Evolutionary conservation across 2,329 filamentous ascomycete genomes (phyloP).

Genomic region (Neonectria punicea): DNA sequence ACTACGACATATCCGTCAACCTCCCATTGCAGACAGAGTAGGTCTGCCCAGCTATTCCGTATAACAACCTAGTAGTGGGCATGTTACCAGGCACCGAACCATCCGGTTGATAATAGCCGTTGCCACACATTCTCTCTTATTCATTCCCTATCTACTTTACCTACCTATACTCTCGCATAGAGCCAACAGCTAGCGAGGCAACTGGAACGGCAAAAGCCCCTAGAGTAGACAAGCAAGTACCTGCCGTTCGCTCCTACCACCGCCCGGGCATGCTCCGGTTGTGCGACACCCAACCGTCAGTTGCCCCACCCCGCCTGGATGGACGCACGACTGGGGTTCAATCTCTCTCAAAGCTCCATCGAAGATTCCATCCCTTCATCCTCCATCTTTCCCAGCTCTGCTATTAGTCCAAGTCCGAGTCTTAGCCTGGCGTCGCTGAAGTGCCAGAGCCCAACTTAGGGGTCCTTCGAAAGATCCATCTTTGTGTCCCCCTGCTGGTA

Average conservation of each 20-base stretch:
- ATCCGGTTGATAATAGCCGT: neutral
- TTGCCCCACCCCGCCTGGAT: slow-evolving; percentile 17
- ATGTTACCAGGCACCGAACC: neutral
- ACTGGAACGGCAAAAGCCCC: too few species aligned
- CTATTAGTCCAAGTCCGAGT: slow-evolving; percentile 6
- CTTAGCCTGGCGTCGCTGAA: slow-evolving; percentile 4
- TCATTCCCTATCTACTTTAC: too few species aligned
- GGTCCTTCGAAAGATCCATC: slow-evolving; percentile 25
- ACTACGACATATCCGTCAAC: neutral
- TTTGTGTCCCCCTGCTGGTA: neutral
- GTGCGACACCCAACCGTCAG: slow-evolving; percentile 14
- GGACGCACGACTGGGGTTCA: slow-evolving; percentile 17
- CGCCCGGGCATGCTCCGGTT: neutral
- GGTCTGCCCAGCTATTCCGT: neutral
- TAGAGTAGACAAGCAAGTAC: neutral
- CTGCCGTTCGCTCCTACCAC: slow-evolving; percentile 1
- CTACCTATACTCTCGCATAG: neutral
- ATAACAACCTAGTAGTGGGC: neutral
- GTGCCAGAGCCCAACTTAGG: neutral
- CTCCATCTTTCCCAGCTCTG: slow-evolving; percentile 17
- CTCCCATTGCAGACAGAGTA: neutral
- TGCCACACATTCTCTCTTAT: neutral
- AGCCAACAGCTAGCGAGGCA: neutral
- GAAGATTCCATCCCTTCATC: slow-evolving; percentile 22
- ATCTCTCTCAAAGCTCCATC: slow-evolving; percentile 20